Conservation (phyloP, 352 stramenopile species). For the Pythium aphanidermatum region DNA sequence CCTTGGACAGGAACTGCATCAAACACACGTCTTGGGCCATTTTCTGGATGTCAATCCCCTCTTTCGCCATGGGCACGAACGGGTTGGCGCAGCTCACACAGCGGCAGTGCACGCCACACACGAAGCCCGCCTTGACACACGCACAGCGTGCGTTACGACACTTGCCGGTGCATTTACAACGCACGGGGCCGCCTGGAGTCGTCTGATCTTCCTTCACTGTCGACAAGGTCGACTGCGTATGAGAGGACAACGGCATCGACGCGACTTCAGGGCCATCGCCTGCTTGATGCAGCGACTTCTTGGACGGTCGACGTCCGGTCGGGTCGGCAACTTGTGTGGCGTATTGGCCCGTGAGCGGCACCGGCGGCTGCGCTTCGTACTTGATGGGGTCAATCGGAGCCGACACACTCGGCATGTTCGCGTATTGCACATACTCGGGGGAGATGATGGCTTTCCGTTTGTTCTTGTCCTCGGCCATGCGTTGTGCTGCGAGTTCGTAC, state of each 20-base stretch:
- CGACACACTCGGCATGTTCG: conserved; percentile 7
- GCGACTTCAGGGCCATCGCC: not conserved
- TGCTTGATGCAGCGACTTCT: conserved; percentile 57
- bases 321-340: conserved; percentile 49
- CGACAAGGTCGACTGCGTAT: not conserved
- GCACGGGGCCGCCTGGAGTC: conserved; percentile 14
- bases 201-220: conserved; percentile 6
- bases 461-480: conserved; percentile 61
- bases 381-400: conserved; percentile 17
- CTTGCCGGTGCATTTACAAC: conserved; percentile 81
- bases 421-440: conserved; percentile 79
- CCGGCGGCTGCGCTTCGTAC: not conserved
- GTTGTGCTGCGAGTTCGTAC: conserved; percentile 32
- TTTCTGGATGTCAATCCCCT: conserved; percentile 59
- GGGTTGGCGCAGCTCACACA: conserved; percentile 74
- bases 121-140: conserved; percentile 73
- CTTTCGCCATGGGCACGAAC: conserved; percentile 64
- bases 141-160: conserved; percentile 76
- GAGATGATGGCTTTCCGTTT: conserved; percentile 81
- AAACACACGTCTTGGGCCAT: conserved; percentile 70
- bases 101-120: conserved; percentile 76
- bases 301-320: conserved; percentile 54
- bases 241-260: not conserved
- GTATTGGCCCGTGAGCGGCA: conserved; percentile 27
- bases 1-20: conserved; percentile 79